Base-by-base conservation (phyloP, 2,329 filamentous ascomycete species). In the Venturiaceae sp. region DNA sequence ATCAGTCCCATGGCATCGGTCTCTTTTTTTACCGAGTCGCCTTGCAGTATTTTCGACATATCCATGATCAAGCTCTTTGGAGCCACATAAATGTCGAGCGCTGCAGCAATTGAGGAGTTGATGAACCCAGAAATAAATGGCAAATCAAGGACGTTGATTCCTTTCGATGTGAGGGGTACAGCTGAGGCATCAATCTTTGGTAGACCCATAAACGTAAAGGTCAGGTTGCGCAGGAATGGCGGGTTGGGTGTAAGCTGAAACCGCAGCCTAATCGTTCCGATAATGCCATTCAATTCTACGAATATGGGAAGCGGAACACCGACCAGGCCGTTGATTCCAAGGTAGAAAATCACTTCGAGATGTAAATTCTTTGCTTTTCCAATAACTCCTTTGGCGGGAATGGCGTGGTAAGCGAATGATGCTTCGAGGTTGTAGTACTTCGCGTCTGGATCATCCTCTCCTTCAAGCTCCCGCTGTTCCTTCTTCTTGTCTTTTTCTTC, bases 21-120 rank as follows among this genome's bases (percentile, higher is more conserved):
- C 62, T 90, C 86, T 67, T 89, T 89, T 70, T 90, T 90, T 74
- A 87, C 89, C 64, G 90, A 87, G 59, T 89, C 86, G 3, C 87
- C 87, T 5, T 87, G 80, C 11, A 91, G 78, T 83, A 90, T 89
- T 61, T 88, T 85, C 68, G 89, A 88, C 37, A 91, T 73, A 66
- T 90, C 84, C 7, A 90, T 74, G 0, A 86, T 89, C 57, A 90
- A 71, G 59, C 84, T 87, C 72, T 88, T 89, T 0, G 87, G 87
- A 0, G 87, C 87, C 1, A 90, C 87, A 62, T 89, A 90, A 66
- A 89, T 83, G 0, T 86, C 84, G 66, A 89, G 77, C 0, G 87
- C 86, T 1, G 87, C 86, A 63, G 89, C 85, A 55, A 90, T 83
- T 1, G 86, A 83, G 0, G 83, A 86, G 64, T 90, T 86, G 3